Evolutionary conservation across 1,139 yeast genomes (phyloP).

Genomic region (Hansenula anomala): DNA sequence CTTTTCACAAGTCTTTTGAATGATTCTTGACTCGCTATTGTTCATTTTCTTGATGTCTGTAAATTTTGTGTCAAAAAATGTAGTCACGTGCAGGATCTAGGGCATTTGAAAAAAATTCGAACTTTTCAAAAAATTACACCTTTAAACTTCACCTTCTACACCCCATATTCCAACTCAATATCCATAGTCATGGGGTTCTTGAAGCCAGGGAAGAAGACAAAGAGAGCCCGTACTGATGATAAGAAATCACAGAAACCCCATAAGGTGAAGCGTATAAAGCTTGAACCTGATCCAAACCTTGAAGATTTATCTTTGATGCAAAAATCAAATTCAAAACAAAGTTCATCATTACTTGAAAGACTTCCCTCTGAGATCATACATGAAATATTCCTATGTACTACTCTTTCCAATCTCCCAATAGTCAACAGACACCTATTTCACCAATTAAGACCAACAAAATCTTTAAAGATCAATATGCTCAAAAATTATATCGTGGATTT

Average conservation of each 20-base stretch:
- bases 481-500: constrained; percentile 12
- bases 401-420: constrained; percentile 13
- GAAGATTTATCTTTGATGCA: background rate
- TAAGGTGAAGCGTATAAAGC: background rate
- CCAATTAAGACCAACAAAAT: constrained; percentile 8
- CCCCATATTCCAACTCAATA: too few species aligned
- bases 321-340: background rate
- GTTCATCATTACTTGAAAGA: constrained; percentile 11
- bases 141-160: too few species aligned
- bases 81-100: too few species aligned
- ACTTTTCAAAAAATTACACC: too few species aligned
- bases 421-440: constrained; percentile 7
- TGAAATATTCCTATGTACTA: constrained; percentile 12
- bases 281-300: background rate
- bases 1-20: too few species aligned
- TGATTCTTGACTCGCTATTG: too few species aligned
- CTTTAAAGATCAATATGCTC: constrained; percentile 11
- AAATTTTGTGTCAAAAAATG: too few species aligned
- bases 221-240: background rate
- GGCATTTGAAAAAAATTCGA: too few species aligned
- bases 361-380: constrained; percentile 19
- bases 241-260: background rate
- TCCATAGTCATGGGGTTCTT: constrained; percentile 12
- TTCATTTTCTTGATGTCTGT: too few species aligned
- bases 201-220: constrained; percentile 6